Percentiles rank a stretch among this genome's conserved stretches.
Evolutionary conservation across 257 asterid species (phyloP).

Genomic region (Voacanga thouarsii): DNA sequence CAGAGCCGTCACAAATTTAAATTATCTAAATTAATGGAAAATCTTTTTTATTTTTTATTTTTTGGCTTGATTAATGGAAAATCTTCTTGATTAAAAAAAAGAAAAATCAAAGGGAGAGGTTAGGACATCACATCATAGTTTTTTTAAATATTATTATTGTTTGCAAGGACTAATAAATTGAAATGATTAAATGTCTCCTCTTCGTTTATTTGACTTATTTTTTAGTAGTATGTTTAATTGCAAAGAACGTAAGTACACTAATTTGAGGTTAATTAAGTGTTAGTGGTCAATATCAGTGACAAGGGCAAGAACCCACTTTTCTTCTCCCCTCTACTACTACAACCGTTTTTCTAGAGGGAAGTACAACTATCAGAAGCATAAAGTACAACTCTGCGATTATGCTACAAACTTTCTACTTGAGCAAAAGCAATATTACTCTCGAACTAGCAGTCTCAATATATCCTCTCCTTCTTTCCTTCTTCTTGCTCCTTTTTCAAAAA

Average conservation of each 20-base stretch:
- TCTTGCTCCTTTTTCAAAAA: neutral
- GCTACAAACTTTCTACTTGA: neutral
- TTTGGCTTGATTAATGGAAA: too few species aligned
- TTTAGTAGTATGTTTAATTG: neutral
- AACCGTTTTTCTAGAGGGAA: slow-evolving; percentile 12
- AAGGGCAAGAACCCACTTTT: slow-evolving; percentile 8
- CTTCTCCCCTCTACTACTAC: neutral
- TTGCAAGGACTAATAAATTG: neutral
- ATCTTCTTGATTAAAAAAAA: too few species aligned
- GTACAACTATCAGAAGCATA: slow-evolving; percentile 23
- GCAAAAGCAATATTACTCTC: slow-evolving; percentile 7
- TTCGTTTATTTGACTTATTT: neutral
- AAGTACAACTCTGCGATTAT: slow-evolving; percentile 11
- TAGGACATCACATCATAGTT: too few species aligned
- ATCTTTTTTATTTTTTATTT: too few species aligned
- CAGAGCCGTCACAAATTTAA: too few species aligned
- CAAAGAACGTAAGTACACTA: neutral
- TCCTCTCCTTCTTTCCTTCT: neutral
- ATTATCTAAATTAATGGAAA: too few species aligned
- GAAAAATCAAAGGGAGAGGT: too few species aligned
- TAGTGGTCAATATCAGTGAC: slow-evolving; percentile 1
- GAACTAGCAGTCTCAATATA: neutral
- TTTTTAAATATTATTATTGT: too few species aligned
- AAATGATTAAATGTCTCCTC: neutral
- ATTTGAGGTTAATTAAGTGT: neutral